Percentiles rank a stretch among this genome's conserved stretches.
Evolutionary conservation across 108 stramenopile species (phyloP).

Genomic region (Stephanodiscus minutulus): DNA sequence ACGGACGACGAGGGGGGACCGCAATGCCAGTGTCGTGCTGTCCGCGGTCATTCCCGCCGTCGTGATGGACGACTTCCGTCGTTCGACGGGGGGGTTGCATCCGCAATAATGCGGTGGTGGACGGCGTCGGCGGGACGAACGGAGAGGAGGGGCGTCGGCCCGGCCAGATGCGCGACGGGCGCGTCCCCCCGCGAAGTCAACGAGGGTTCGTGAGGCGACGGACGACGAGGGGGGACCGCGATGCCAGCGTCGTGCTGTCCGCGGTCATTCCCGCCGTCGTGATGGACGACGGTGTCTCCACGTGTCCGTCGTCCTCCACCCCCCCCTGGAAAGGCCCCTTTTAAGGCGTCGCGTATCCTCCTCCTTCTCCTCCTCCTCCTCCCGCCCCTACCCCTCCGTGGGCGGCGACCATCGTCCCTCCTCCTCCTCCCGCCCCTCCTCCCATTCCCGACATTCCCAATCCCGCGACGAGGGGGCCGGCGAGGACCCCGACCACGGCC

Average conservation of each 20-base stretch:
- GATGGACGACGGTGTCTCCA: slow-evolving; percentile 27
- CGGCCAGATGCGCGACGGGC: too few relatives aligned
- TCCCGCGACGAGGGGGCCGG: not conserved
- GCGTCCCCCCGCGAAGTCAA: too few relatives aligned
- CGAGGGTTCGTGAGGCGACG: too few relatives aligned
- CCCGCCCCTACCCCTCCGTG: slow-evolving; percentile 7
- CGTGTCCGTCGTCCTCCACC: slow-evolving; percentile 1
- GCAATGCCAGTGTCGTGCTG: slow-evolving; percentile 35
- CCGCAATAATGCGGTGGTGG: too few relatives aligned
- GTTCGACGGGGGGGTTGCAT: too few relatives aligned
- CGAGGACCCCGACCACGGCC: not conserved
- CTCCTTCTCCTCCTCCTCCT: not conserved
- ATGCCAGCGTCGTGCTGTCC: slow-evolving; percentile 38
- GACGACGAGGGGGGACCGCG: slow-evolving; percentile 14
- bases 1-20: slow-evolving; percentile 11
- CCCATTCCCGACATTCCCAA: not conserved
- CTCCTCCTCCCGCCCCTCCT: not conserved
- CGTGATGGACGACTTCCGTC: too few relatives aligned
- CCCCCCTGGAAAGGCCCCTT: slow-evolving; percentile 31
- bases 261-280: slow-evolving; percentile 42
- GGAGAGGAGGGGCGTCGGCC: too few relatives aligned
- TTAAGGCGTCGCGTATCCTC: slow-evolving; percentile 23
- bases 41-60: slow-evolving; percentile 41
- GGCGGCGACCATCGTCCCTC: slow-evolving; percentile 10
- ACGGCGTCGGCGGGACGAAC: too few relatives aligned